Conservation (phyloP, 768 basidiomycete genomes). For the Crassisporium funariophilum region DNA sequence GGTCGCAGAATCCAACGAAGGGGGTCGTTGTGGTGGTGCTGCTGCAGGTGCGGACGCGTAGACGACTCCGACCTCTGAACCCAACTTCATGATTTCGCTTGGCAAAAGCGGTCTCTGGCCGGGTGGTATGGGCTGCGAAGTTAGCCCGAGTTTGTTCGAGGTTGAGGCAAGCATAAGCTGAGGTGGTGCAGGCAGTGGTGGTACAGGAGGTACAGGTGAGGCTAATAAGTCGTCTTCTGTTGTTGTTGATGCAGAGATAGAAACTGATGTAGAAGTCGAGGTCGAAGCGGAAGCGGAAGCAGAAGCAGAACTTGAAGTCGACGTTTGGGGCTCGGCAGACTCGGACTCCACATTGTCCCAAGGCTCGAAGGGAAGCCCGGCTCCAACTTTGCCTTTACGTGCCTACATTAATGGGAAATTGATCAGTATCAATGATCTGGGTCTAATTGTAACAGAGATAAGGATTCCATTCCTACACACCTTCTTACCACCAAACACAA, state of each 20-base stretch:
- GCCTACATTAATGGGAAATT: slow-evolving; percentile 34
- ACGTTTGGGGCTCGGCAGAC: slow-evolving; percentile 1
- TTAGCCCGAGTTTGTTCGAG: not conserved
- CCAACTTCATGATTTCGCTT: slow-evolving; percentile 24
- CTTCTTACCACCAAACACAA: slow-evolving; percentile 45
- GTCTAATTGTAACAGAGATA: slow-evolving; percentile 4
- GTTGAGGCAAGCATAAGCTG: slow-evolving; percentile 1
- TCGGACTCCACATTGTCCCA: slow-evolving; percentile 44
- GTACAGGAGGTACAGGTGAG: not conserved
- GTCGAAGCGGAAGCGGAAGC: not conserved
- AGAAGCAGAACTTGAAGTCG: not conserved
- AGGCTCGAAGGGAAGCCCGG: slow-evolving; percentile 53
- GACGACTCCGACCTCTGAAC: slow-evolving; percentile 5
- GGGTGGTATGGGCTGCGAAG: not conserved
- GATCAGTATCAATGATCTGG: not conserved
- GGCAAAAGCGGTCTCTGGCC: slow-evolving; percentile 21
- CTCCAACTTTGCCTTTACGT: slow-evolving; percentile 54
- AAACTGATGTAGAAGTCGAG: not conserved
- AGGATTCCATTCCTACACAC: slow-evolving; percentile 33
- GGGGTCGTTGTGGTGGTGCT: too few species aligned
- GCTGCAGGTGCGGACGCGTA: too few species aligned
- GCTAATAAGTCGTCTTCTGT: too few species aligned
- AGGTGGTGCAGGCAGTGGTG: not conserved
- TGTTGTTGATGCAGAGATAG: too few species aligned
- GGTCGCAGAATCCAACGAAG: too few species aligned